phyloP scores from a whole-genome alignment of 164 flowering plant genomes.

The Magnolia changhungtana region DNA sequence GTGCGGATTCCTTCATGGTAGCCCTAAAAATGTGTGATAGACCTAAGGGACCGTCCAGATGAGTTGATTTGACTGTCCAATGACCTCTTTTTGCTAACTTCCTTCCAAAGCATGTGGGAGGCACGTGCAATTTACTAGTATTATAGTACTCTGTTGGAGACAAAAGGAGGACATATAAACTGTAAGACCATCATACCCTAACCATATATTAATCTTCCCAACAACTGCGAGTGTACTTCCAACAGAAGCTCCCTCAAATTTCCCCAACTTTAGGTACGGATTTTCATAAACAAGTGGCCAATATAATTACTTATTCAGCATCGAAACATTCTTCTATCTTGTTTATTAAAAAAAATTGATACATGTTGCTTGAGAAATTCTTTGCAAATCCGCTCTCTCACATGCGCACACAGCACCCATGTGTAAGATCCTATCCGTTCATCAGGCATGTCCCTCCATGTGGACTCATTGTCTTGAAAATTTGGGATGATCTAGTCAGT shows the following conservation, averaged over 20 bases:
- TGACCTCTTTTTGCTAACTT: not conserved
- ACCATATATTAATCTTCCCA: conserved; percentile 8
- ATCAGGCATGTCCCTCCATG: no score
- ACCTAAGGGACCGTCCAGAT: no score
- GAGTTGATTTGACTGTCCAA: not conserved
- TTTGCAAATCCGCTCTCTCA: no score
- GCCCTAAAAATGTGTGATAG: no score
- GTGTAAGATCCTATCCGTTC: no score
- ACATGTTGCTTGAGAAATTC: not conserved
- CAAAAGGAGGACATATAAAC: not conserved
- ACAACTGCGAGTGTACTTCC: not conserved
- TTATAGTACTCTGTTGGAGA: not conserved
- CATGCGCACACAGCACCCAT: no score
- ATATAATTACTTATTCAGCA: not conserved
- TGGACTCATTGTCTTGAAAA: no score
- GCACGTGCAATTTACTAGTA: not conserved
- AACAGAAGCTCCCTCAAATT: conserved; percentile 1
- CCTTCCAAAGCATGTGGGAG: not conserved
- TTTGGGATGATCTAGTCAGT: no score
- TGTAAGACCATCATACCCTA: conserved; percentile 11
- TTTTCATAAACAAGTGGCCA: not conserved
- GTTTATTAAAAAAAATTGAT: not conserved
- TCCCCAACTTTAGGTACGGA: not conserved
- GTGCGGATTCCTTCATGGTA: no score
- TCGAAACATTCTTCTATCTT: not conserved